phyloP scores from a whole-genome alignment of 2,329 filamentous ascomycete genomes.

The Magnaporthiopsis poae region DNA sequence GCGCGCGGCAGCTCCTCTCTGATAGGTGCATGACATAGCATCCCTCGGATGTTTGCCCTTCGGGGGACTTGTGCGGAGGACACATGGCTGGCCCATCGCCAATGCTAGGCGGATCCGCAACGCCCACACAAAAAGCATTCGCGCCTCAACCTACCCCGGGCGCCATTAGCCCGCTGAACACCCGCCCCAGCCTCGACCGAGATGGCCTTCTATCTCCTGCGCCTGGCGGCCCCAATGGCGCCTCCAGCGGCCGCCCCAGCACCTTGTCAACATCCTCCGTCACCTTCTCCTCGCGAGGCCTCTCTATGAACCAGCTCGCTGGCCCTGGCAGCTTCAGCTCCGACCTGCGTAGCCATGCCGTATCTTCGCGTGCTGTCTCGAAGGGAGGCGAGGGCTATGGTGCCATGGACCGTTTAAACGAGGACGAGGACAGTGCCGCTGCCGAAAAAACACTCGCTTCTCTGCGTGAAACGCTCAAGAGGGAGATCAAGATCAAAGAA shows the following conservation, averaged over 20 bases:
- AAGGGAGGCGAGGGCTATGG: conserved; percentile 37
- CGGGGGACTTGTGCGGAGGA: conserved; percentile 17
- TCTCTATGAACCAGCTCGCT: conserved; percentile 60
- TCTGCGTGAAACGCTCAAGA: conserved; percentile 76
- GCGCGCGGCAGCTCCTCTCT: background rate
- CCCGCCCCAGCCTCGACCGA: conserved; percentile 43
- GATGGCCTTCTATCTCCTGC: conserved; percentile 40
- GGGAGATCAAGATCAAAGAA: conserved; percentile 95
- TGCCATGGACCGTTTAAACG: conserved; percentile 45
- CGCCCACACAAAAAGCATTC: conserved; percentile 44
- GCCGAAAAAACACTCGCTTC: conserved; percentile 64
- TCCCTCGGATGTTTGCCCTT: conserved; percentile 7
- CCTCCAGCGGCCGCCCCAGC: conserved; percentile 26
- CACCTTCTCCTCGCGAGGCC: conserved; percentile 56
- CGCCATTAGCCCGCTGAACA: conserved; percentile 25
- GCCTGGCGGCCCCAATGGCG: conserved; percentile 31
- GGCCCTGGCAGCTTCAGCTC: conserved; percentile 81
- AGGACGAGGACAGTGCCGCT: conserved; percentile 43
- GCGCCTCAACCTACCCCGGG: conserved; percentile 31
- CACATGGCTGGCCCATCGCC: conserved; percentile 27
- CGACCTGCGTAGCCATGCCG: conserved; percentile 61
- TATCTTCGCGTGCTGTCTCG: conserved; percentile 49
- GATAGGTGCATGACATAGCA: conserved; percentile 5
- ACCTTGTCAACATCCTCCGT: conserved; percentile 41
- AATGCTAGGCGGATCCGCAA: conserved; percentile 45